A percentile compares a stretch with the other conserved stretches of the same genome.
phyloP scores from a whole-genome alignment of 441 rosid genomes.

The Gossypium trilobum region DNA sequence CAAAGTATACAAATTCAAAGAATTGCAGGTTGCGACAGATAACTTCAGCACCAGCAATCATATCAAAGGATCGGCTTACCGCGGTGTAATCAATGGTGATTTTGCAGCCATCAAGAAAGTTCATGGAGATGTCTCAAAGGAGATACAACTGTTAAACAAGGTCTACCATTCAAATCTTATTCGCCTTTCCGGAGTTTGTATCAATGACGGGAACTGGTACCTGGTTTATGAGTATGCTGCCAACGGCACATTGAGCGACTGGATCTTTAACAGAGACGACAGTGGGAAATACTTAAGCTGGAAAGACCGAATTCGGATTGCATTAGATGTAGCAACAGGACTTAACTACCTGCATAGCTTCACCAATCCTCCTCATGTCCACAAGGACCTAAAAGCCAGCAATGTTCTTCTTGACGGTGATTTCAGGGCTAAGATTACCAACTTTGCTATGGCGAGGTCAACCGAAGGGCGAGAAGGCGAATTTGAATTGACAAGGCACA shows the following conservation, averaged over 20 bases:
- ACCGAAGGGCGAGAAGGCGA: conserved; percentile 36
- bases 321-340: conserved; percentile 61
- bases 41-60: conserved; percentile 43
- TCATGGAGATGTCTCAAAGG: conserved; percentile 55
- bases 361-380: conserved; percentile 55
- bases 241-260: conserved; percentile 55
- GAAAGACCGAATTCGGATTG: conserved; percentile 52
- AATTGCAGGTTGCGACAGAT: conserved; percentile 55
- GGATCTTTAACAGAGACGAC: conserved; percentile 36
- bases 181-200: conserved; percentile 59
- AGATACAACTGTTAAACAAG: conserved; percentile 47
- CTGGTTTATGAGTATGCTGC: conserved; percentile 60
- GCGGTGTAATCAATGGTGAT: conserved; percentile 53
- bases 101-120: conserved; percentile 63
- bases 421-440: conserved; percentile 63
- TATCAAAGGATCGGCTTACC: conserved; percentile 49
- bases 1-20: conserved; percentile 46
- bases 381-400: conserved; percentile 47
- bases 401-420: conserved; percentile 52
- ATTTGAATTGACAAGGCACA: conserved; percentile 58
- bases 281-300: conserved; percentile 33
- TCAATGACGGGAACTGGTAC: conserved; percentile 54
- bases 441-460: conserved; percentile 54
- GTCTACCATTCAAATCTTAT: conserved; percentile 58
- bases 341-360: conserved; percentile 68